Evolutionary conservation across 2,329 filamentous ascomycete genomes (phyloP).

Genomic region (Nemania serpens): DNA sequence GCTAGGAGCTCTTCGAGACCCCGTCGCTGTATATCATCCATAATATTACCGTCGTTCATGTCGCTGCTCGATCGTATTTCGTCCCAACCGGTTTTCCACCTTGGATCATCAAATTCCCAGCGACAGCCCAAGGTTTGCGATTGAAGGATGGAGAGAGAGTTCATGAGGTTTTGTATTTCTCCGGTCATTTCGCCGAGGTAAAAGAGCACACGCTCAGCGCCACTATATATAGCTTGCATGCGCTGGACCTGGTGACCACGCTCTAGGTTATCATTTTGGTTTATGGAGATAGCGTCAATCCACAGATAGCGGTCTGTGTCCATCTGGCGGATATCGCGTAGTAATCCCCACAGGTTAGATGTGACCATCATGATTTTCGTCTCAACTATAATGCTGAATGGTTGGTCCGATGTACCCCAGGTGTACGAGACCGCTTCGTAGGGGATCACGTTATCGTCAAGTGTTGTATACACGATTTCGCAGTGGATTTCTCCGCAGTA

Average conservation of each 20-base stretch:
- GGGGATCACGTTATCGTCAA: conserved; percentile 18
- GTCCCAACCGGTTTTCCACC: neutral
- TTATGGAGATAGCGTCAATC: conserved; percentile 24
- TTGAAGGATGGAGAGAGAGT: neutral
- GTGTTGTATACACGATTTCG: conserved; percentile 15
- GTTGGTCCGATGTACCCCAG: conserved; percentile 11
- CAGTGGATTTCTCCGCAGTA: neutral
- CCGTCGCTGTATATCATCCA: neutral
- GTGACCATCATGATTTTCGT: conserved; percentile 10
- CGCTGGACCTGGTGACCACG: conserved; percentile 18
- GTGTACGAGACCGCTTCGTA: conserved; percentile 26
- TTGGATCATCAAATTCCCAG: neutral
- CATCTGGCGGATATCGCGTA: neutral
- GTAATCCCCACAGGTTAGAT: conserved; percentile 5
- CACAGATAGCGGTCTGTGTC: conserved; percentile 18
- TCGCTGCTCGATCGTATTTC: neutral
- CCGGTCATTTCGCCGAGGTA: conserved; percentile 8
- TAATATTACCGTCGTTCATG: neutral
- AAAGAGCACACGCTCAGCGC: conserved; percentile 16
- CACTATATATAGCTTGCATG: conserved; percentile 19
- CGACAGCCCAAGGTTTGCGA: neutral
- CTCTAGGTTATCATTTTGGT: conserved; percentile 15
- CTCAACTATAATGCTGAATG: neutral
- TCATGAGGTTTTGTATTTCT: conserved; percentile 1
- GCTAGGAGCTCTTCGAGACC: conserved; percentile 4